These are phyloP conservation scores for Malassezia restricta DNA, from an alignment of 1,284 basidiomycete species.

Conservation along the genomic window DNA sequence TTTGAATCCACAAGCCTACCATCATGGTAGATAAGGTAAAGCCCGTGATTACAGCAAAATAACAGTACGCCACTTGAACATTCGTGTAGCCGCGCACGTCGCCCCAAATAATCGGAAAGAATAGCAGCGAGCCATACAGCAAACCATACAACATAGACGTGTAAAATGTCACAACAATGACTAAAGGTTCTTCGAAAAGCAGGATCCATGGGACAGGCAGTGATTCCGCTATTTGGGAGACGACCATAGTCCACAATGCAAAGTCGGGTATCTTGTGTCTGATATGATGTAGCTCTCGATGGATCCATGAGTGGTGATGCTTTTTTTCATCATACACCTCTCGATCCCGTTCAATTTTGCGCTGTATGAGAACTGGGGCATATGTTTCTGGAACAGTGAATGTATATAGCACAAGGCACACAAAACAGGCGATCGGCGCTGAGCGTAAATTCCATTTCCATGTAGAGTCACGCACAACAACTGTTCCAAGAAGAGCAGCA, in stretches of 20 bases:
- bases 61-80: conserved; percentile 15
- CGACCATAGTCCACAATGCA: not conserved
- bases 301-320: not conserved
- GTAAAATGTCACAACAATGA: conserved; percentile 17
- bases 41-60: conserved; percentile 14
- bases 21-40: conserved; percentile 5
- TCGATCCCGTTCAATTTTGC: not conserved
- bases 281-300: not conserved
- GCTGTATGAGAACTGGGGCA: not conserved
- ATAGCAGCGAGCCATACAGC: conserved; percentile 17
- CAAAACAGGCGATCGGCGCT: conserved; percentile 6
- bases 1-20: conserved; percentile 13
- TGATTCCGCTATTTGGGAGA: not conserved
- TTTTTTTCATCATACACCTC: not conserved
- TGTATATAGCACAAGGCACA: conserved; percentile 8
- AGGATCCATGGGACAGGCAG: conserved; percentile 12
- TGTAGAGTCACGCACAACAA: conserved; percentile 6
- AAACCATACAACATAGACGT: conserved; percentile 18
- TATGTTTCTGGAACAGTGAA: conserved; percentile 16
- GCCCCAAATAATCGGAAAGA: conserved; percentile 18
- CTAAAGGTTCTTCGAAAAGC: conserved; percentile 17
- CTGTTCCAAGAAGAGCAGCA: conserved; percentile 12
- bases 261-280: not conserved
- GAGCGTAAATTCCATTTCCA: conserved; percentile 19
- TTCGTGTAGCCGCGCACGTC: conserved; percentile 9